phyloP scores from a whole-genome alignment of 1,284 basidiomycete genomes.

The Melampsora occidentalis region DNA sequence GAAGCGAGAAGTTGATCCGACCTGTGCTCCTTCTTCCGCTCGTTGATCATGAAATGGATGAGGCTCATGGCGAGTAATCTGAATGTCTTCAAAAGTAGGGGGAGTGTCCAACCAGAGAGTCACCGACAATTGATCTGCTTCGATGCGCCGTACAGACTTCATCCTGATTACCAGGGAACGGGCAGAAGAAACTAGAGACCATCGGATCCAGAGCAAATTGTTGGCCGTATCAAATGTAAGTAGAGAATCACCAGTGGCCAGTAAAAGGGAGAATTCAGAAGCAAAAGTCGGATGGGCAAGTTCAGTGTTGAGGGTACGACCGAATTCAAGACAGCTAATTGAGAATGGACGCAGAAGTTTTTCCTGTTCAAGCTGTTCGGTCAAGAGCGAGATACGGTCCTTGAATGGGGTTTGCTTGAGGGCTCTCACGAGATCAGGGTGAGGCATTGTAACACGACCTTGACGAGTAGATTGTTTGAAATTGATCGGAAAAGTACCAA shows the following conservation, averaged over 20 bases:
- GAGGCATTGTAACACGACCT: not conserved
- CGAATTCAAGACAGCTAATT: conserved; percentile 2
- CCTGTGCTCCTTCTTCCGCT: not conserved
- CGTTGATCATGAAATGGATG: not conserved
- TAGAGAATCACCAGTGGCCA: not conserved
- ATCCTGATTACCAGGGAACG: not conserved
- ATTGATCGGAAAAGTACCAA: not conserved
- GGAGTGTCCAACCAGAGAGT: conserved; percentile 3
- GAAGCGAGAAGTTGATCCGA: not conserved
- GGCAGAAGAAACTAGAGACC: not conserved
- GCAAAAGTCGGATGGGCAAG: not conserved
- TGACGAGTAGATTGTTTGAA: not conserved
- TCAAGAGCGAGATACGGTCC: not conserved
- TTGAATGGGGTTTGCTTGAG: conserved; percentile 6
- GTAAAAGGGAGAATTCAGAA: not conserved
- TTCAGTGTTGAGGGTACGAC: not conserved
- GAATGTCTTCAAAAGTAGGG: conserved; percentile 8
- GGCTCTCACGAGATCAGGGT: not conserved
- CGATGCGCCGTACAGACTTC: conserved; percentile 4
- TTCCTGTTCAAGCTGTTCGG: not conserved
- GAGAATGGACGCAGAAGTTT: not conserved
- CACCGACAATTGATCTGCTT: conserved; percentile 1
- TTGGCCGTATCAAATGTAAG: not conserved
- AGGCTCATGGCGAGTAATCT: not conserved
- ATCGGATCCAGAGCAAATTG: not conserved